Conservation (phyloP, 2,329 filamentous ascomycete genomes). For the Geosmithia flava region DNA sequence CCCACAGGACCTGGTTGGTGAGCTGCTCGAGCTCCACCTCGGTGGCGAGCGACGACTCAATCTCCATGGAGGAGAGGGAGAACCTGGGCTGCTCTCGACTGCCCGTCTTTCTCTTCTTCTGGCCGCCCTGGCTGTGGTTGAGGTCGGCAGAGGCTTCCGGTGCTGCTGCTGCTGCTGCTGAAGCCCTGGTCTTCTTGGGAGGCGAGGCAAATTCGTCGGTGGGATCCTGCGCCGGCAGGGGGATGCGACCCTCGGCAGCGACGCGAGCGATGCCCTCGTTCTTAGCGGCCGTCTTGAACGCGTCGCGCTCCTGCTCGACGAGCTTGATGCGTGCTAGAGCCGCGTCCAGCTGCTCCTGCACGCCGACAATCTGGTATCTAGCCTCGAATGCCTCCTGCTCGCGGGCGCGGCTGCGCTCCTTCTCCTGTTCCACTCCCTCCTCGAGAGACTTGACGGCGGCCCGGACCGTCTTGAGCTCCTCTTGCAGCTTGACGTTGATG, state of each 20-base stretch:
- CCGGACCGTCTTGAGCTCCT: slow-evolving; percentile 55
- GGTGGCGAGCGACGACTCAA: slow-evolving; percentile 40
- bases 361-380: slow-evolving; percentile 50
- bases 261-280: slow-evolving; percentile 64
- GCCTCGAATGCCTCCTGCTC: slow-evolving; percentile 61
- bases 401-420: slow-evolving; percentile 44
- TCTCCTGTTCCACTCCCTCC: slow-evolving; percentile 49
- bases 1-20: slow-evolving; percentile 39
- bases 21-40: slow-evolving; percentile 49
- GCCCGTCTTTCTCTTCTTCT: slow-evolving; percentile 11
- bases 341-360: slow-evolving; percentile 55
- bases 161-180: too few species aligned
- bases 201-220: slow-evolving; percentile 53
- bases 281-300: slow-evolving; percentile 57
- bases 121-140: background rate
- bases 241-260: slow-evolving; percentile 58
- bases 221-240: slow-evolving; percentile 45
- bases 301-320: slow-evolving; percentile 63
- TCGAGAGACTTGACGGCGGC: slow-evolving; percentile 41
- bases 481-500: slow-evolving; percentile 56
- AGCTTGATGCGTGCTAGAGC: slow-evolving; percentile 50
- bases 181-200: slow-evolving; percentile 23
- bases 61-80: slow-evolving; percentile 33
- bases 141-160: background rate
- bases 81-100: slow-evolving; percentile 23